phyloP scores from a whole-genome alignment of 148 eudicot species.

The Spergularia bocconei region DNA sequence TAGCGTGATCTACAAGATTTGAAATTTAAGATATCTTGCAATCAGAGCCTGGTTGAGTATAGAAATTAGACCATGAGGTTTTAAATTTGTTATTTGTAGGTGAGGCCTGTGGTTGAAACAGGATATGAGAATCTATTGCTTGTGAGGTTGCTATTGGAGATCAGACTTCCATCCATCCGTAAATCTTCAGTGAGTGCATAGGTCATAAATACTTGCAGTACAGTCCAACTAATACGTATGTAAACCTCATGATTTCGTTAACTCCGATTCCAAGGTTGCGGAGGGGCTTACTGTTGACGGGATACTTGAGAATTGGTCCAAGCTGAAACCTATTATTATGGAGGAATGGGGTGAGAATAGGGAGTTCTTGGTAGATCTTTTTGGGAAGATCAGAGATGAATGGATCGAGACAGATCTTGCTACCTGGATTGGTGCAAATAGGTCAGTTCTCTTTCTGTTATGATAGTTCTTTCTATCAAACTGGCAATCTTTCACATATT shows the following conservation, averaged over 20 bases:
- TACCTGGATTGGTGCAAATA: constrained; percentile 96
- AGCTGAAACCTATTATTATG: constrained; percentile 72
- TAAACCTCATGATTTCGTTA: constrained; percentile 1
- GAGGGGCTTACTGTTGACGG: constrained; percentile 76
- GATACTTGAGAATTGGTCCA: constrained; percentile 75
- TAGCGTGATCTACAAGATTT: too few species aligned
- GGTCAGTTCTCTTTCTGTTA: constrained; percentile 41
- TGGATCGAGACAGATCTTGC: constrained; percentile 87
- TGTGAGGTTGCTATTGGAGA: constrained; percentile 85
- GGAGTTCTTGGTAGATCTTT: constrained; percentile 69
- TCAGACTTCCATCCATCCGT: constrained; percentile 57
- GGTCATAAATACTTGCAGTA: background rate
- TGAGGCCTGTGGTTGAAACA: constrained; percentile 96
- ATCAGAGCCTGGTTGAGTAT: background rate
- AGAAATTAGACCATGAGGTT: constrained; percentile 10
- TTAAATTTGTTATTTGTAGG: constrained; percentile 45
- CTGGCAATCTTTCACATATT: background rate
- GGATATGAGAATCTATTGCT: constrained; percentile 92
- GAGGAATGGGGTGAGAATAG: constrained; percentile 78
- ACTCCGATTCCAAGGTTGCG: constrained; percentile 50
- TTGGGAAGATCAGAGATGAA: constrained; percentile 89
- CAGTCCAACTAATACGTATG: background rate
- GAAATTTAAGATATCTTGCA: background rate
- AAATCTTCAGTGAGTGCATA: constrained; percentile 69
- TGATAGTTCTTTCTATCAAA: constrained; percentile 2